A percentile compares a stretch with the other conserved stretches of the same genome.
Evolutionary conservation across 2,329 filamentous ascomycete species (phyloP).

Genomic region (Apiospora aurea): DNA sequence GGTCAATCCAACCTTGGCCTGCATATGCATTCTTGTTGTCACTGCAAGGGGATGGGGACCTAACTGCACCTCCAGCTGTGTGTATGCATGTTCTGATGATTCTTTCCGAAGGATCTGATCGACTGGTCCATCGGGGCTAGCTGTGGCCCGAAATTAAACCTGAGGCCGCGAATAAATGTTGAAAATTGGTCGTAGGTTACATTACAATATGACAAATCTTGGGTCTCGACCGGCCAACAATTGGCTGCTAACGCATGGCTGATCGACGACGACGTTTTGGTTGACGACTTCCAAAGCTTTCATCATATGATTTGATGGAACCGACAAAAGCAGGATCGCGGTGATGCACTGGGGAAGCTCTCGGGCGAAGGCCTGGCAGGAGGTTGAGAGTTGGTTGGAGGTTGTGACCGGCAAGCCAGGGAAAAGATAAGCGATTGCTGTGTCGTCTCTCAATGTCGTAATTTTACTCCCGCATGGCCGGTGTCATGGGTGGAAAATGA

Average conservation of each 20-base stretch:
- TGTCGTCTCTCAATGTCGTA: slow-evolving; percentile 4
- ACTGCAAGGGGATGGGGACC: slow-evolving; percentile 18
- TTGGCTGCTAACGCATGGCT: background rate
- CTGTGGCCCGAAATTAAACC: background rate
- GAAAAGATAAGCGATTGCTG: background rate
- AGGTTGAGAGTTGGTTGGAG: background rate
- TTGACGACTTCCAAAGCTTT: background rate
- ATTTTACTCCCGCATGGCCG: slow-evolving; percentile 16
- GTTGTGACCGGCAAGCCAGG: background rate
- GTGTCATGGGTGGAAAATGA: slow-evolving; percentile 13
- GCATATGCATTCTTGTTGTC: slow-evolving; percentile 19
- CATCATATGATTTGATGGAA: background rate
- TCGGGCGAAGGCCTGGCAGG: background rate
- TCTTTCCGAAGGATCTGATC: background rate
- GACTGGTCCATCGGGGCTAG: background rate
- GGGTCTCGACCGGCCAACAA: background rate
- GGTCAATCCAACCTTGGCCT: background rate
- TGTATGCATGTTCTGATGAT: slow-evolving; percentile 5
- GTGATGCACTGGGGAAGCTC: background rate
- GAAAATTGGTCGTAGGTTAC: background rate
- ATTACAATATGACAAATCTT: background rate
- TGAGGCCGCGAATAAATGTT: background rate
- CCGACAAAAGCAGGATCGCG: background rate
- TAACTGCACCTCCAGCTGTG: background rate
- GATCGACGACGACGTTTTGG: background rate